phyloP scores from a whole-genome alignment of 2,329 filamentous ascomycete genomes.

The Trichoderma endophyticum region DNA sequence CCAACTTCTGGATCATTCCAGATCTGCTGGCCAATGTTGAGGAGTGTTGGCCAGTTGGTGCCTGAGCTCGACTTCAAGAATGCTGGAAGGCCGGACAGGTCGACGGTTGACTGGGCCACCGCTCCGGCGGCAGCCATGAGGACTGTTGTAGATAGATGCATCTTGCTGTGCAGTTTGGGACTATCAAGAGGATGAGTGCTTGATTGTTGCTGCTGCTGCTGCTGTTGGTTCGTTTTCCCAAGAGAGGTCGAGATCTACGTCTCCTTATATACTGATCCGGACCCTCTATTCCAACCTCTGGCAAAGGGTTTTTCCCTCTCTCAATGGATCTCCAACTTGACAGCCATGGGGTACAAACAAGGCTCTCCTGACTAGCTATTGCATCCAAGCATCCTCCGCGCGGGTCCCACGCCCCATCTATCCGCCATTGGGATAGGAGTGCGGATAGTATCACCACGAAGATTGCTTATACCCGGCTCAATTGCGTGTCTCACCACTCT shows the following conservation, averaged over 20 bases:
- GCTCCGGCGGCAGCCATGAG: conserved; percentile 9
- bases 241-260: not conserved
- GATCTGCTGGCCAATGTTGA: conserved; percentile 20
- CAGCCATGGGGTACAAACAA: not conserved
- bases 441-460: not conserved
- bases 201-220: not conserved
- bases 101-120: not conserved
- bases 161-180: not conserved
- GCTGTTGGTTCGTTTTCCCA: not conserved
- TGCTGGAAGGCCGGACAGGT: not conserved
- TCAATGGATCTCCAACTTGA: not conserved
- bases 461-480: not conserved
- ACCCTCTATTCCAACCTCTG: not conserved
- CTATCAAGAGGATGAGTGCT: not conserved
- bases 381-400: not conserved
- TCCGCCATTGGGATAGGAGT: not conserved
- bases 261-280: not conserved
- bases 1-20: conserved; percentile 22
- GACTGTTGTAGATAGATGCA: conserved; percentile 6
- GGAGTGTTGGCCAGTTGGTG: conserved; percentile 17
- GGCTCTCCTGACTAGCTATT: not conserved
- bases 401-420: not conserved
- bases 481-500: not conserved
- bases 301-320: not conserved
- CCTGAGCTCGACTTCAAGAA: conserved; percentile 15